These are phyloP conservation scores for Colletotrichum scovillei DNA, from an alignment of 2,329 filamentous ascomycete species.

Conservation along the genomic window DNA sequence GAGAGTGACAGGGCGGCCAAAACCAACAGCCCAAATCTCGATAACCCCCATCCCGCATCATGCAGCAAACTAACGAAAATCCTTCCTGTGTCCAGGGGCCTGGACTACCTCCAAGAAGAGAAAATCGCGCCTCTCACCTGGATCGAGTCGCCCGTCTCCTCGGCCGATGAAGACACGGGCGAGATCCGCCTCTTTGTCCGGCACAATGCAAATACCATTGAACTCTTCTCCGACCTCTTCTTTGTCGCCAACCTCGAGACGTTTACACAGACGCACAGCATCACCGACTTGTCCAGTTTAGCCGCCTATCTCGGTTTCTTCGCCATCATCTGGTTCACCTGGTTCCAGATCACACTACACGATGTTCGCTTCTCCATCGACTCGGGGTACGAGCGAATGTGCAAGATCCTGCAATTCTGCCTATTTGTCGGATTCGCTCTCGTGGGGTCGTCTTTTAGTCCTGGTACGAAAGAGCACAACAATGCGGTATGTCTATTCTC, in stretches of 20 bases:
- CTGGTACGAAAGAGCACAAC: slow-evolving; percentile 50
- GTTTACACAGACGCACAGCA: slow-evolving; percentile 65
- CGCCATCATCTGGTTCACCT: slow-evolving; percentile 68
- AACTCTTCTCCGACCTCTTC: slow-evolving; percentile 70
- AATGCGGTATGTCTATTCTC: slow-evolving; percentile 41
- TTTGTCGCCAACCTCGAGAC: slow-evolving; percentile 70
- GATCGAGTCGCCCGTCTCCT: slow-evolving; percentile 30
- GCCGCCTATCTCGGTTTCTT: slow-evolving; percentile 63
- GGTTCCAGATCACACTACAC: slow-evolving; percentile 68
- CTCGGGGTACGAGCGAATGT: slow-evolving; percentile 63
- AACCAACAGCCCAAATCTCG: not conserved
- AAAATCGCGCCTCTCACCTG: slow-evolving; percentile 32
- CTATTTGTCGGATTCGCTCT: slow-evolving; percentile 68
- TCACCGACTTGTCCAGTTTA: slow-evolving; percentile 55
- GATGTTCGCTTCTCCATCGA: slow-evolving; percentile 69
- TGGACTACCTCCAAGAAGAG: slow-evolving; percentile 33
- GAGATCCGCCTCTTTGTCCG: slow-evolving; percentile 23
- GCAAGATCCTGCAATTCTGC: slow-evolving; percentile 64
- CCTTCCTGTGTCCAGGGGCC: slow-evolving; percentile 1
- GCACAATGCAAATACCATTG: slow-evolving; percentile 62
- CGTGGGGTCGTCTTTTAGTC: slow-evolving; percentile 57
- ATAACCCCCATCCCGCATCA: not conserved
- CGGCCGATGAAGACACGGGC: slow-evolving; percentile 15
- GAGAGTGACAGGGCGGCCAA: not conserved
- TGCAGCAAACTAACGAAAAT: not conserved